Evolutionary conservation across 2,329 filamentous ascomycete genomes (phyloP).

Genomic region (Aspergillus unguis): DNA sequence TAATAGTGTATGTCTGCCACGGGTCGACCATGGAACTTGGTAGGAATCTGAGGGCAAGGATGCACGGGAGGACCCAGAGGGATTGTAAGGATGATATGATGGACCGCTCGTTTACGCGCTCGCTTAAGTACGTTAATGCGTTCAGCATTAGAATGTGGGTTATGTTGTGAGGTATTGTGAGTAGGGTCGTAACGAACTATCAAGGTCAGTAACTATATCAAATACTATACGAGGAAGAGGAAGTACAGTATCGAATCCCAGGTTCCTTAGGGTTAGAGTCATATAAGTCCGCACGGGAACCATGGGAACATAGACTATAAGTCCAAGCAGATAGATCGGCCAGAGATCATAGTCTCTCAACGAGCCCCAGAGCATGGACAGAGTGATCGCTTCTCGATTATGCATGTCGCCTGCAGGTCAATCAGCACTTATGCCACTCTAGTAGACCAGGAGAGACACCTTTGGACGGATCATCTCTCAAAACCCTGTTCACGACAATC

Average conservation of each 20-base stretch:
- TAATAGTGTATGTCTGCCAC: slow-evolving; percentile 53
- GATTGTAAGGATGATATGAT: slow-evolving; percentile 50
- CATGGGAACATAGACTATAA: slow-evolving; percentile 54
- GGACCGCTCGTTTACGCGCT: slow-evolving; percentile 46
- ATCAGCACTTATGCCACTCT: background rate
- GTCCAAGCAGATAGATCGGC: slow-evolving; percentile 53
- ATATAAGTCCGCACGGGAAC: slow-evolving; percentile 54
- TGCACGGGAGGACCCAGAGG: slow-evolving; percentile 59
- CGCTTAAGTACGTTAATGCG: slow-evolving; percentile 45
- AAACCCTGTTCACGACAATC: slow-evolving; percentile 58
- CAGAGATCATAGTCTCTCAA: slow-evolving; percentile 61
- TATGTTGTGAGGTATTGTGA: slow-evolving; percentile 53
- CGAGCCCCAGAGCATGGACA: slow-evolving; percentile 49
- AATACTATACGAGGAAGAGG: background rate
- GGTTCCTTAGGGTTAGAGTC: slow-evolving; percentile 55
- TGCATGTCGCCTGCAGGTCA: slow-evolving; percentile 50
- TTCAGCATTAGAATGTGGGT: slow-evolving; percentile 41
- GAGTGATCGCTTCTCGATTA: slow-evolving; percentile 57
- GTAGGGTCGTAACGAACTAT: slow-evolving; percentile 58
- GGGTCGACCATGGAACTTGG: slow-evolving; percentile 40
- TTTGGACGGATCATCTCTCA: slow-evolving; percentile 60
- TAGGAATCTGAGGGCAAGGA: slow-evolving; percentile 52
- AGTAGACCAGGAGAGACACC: slow-evolving; percentile 26
- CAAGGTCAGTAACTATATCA: background rate
- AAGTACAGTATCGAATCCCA: slow-evolving; percentile 53